phyloP scores from a whole-genome alignment of 2,329 filamentous ascomycete species.

The Lasiodiplodia theobromae region DNA sequence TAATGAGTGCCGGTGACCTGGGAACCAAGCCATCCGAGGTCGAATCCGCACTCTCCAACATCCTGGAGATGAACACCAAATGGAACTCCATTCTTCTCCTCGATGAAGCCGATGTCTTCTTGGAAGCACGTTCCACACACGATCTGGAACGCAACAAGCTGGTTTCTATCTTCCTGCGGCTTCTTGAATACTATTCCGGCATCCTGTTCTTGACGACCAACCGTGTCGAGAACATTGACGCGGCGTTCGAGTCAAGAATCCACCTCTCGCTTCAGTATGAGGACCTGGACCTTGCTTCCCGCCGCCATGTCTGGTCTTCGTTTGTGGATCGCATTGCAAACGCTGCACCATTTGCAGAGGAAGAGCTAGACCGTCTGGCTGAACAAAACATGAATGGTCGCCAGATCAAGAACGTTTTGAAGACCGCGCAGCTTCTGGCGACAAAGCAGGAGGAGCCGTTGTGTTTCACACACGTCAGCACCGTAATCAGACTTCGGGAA shows the following conservation, averaged over 20 bases:
- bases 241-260: constrained; percentile 41
- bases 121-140: constrained; percentile 39
- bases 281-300: constrained; percentile 32
- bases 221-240: constrained; percentile 40
- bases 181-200: constrained; percentile 50
- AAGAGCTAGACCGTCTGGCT: constrained; percentile 31
- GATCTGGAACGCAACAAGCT: constrained; percentile 41
- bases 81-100: constrained; percentile 62
- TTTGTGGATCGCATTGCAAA: constrained; percentile 28
- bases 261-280: constrained; percentile 39
- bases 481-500: constrained; percentile 31
- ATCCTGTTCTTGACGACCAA: constrained; percentile 45
- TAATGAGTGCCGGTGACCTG: constrained; percentile 59
- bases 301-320: constrained; percentile 32
- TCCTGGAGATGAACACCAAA: constrained; percentile 56
- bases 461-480: constrained; percentile 32
- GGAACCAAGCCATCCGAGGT: constrained; percentile 52
- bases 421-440: constrained; percentile 34
- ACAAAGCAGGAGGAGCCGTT: constrained; percentile 30
- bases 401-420: constrained; percentile 36
- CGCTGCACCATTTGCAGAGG: constrained; percentile 21
- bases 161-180: constrained; percentile 44
- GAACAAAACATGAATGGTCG: constrained; percentile 33
- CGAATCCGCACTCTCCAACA: constrained; percentile 54
- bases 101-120: constrained; percentile 56